These are phyloP conservation scores for Plasmodium relictum DNA, from an alignment of 169 alveolate genomes.

Conservation along the genomic window DNA sequence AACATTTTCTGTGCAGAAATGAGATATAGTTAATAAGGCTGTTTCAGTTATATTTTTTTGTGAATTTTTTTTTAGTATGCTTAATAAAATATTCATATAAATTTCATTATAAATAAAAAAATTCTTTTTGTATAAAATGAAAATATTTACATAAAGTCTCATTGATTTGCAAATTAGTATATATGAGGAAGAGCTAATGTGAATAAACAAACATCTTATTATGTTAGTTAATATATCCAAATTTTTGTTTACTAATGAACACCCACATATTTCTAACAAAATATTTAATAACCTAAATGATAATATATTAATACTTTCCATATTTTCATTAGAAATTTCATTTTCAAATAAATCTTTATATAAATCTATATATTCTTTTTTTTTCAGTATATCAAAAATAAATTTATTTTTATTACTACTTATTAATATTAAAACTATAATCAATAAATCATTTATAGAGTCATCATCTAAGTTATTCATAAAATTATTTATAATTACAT, in stretches of 20 bases:
- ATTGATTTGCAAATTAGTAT: conserved; percentile 69
- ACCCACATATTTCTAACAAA: conserved; percentile 52
- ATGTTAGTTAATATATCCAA: conserved; percentile 35
- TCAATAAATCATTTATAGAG: conserved; percentile 49
- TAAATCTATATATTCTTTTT: conserved; percentile 29
- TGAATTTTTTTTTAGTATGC: conserved; percentile 27
- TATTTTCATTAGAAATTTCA: conserved; percentile 63
- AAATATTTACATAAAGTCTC: conserved; percentile 73
- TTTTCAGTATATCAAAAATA: conserved; percentile 52
- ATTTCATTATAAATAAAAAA: conserved; percentile 66
- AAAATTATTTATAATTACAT: conserved; percentile 39
- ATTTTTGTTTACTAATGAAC: conserved; percentile 38
- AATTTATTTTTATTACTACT: conserved; percentile 63
- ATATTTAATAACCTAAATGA: conserved; percentile 67
- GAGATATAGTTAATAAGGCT: conserved; percentile 47
- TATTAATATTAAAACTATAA: conserved; percentile 41
- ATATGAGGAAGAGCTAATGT: conserved; percentile 68
- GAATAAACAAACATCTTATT: conserved; percentile 68
- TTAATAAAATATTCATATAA: conserved; percentile 66
- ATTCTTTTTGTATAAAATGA: conserved; percentile 68
- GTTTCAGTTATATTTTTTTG: conserved; percentile 71
- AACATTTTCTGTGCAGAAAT: conserved; percentile 65
- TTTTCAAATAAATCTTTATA: conserved; percentile 59
- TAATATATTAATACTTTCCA: conserved; percentile 59
- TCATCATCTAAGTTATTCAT: conserved; percentile 26